Conservation (phyloP, 2,329 filamentous ascomycete species). For the Ilyonectria mors-panacis region DNA sequence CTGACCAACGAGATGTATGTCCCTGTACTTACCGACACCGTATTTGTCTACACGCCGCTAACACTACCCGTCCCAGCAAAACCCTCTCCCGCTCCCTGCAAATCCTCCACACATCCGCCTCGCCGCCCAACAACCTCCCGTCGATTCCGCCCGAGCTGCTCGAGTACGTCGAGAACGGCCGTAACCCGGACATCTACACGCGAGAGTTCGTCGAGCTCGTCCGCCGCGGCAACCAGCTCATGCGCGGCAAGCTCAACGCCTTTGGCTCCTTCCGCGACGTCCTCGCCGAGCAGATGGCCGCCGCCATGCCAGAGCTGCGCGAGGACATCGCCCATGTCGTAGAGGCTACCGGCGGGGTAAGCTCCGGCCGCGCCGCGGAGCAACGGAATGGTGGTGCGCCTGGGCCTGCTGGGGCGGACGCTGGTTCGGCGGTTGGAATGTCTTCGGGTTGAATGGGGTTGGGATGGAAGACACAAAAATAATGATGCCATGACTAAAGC, state of each 20-base stretch:
- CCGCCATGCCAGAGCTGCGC: conserved; percentile 72
- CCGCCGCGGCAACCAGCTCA: conserved; percentile 75
- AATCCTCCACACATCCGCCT: conserved; percentile 57
- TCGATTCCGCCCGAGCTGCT: conserved; percentile 74
- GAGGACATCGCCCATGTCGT: conserved; percentile 68
- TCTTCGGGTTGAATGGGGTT: conserved; percentile 15
- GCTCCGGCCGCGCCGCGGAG: conserved; percentile 30
- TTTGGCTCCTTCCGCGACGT: conserved; percentile 74
- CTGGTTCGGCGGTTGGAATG: conserved; percentile 21
- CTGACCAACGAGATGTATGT: conserved; percentile 67
- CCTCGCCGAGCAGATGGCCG: conserved; percentile 70
- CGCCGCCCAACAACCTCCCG: conserved; percentile 61
- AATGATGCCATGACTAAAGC: conserved; percentile 5
- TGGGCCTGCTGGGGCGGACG: background rate
- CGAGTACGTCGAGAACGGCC: conserved; percentile 78
- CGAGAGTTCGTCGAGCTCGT: conserved; percentile 81
- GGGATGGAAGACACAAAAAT: background rate
- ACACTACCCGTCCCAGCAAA: conserved; percentile 50
- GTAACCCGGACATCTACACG: conserved; percentile 82
- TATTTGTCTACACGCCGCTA: conserved; percentile 14
- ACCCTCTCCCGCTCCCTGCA: conserved; percentile 58
- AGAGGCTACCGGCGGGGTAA: conserved; percentile 59
- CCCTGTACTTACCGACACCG: conserved; percentile 9
- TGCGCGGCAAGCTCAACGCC: conserved; percentile 75
- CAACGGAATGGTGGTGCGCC: conserved; percentile 33